Percentiles rank a stretch among this genome's conserved stretches.
Conservation (phyloP, 805 yeast genomes). For the Metschnikowia aberdeeniae region DNA sequence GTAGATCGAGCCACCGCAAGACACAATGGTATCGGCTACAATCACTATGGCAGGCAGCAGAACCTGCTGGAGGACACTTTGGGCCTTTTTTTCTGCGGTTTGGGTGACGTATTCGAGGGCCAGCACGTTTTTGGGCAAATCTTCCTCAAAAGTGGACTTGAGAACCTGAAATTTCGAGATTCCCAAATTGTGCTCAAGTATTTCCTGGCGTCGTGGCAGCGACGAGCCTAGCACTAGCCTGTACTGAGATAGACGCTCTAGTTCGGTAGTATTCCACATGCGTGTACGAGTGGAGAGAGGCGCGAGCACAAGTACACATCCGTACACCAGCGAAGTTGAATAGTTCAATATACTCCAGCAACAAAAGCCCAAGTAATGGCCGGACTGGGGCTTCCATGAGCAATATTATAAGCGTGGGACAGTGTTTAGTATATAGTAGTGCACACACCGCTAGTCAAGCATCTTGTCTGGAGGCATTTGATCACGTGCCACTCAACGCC, state of each 20-base stretch:
- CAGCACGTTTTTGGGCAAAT: constrained; percentile 52
- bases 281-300: not conserved
- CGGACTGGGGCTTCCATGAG: too few species aligned
- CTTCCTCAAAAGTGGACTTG: constrained; percentile 73
- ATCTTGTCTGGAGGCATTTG: too few species aligned
- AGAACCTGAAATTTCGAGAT: constrained; percentile 38
- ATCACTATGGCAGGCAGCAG: constrained; percentile 24
- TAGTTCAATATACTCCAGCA: too few species aligned
- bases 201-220: constrained; percentile 76
- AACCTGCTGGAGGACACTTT: constrained; percentile 51
- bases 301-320: not conserved
- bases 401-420: too few species aligned
- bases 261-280: constrained; percentile 12
- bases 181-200: constrained; percentile 56
- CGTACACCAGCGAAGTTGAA: not conserved
- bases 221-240: constrained; percentile 70
- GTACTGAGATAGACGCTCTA: not conserved
- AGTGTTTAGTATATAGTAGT: too few species aligned
- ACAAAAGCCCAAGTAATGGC: too few species aligned
- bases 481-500: too few species aligned
- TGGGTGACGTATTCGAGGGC: constrained; percentile 57
- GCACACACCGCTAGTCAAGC: too few species aligned
- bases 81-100: constrained; percentile 68
- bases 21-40: constrained; percentile 80
- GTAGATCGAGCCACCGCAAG: constrained; percentile 53